Conservation (phyloP, 257 asterid genomes). For the Solanum medicagineum region DNA sequence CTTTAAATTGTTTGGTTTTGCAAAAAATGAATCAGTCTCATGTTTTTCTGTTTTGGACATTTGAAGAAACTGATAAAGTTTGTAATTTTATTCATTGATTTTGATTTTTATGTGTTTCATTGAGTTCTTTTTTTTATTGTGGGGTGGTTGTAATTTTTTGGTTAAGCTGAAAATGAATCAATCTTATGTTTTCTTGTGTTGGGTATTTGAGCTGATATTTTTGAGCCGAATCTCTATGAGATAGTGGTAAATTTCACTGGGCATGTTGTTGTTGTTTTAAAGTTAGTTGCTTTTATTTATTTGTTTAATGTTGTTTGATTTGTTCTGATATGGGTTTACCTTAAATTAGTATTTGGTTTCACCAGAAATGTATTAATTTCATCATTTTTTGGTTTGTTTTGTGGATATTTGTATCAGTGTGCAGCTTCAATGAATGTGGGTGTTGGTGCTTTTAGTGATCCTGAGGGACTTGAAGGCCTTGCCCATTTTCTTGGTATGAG, state of each 20-base stretch:
- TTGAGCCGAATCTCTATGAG: too few species aligned
- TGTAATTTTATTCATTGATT: background rate
- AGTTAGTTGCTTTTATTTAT: background rate
- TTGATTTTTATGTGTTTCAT: background rate
- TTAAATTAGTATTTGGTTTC: background rate
- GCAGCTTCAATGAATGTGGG: slow-evolving; percentile 95
- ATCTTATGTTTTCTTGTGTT: background rate
- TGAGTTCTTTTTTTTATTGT: background rate
- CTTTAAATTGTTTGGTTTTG: background rate
- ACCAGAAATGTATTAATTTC: background rate
- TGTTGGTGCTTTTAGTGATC: slow-evolving; percentile 92
- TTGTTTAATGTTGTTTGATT: background rate
- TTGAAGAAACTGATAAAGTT: too few species aligned
- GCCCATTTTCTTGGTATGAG: slow-evolving; percentile 89
- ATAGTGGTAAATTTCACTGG: too few species aligned
- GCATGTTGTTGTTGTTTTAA: background rate
- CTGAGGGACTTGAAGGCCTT: slow-evolving; percentile 93
- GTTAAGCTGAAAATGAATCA: background rate
- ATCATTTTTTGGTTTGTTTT: background rate
- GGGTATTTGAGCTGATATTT: background rate
- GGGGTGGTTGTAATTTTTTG: background rate
- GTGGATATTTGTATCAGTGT: slow-evolving; percentile 36
- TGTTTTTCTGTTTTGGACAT: too few species aligned
- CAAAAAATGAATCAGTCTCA: background rate
- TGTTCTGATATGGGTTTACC: background rate